phyloP scores from a whole-genome alignment of 1,284 basidiomycete genomes.

The Puccinia novopanici region DNA sequence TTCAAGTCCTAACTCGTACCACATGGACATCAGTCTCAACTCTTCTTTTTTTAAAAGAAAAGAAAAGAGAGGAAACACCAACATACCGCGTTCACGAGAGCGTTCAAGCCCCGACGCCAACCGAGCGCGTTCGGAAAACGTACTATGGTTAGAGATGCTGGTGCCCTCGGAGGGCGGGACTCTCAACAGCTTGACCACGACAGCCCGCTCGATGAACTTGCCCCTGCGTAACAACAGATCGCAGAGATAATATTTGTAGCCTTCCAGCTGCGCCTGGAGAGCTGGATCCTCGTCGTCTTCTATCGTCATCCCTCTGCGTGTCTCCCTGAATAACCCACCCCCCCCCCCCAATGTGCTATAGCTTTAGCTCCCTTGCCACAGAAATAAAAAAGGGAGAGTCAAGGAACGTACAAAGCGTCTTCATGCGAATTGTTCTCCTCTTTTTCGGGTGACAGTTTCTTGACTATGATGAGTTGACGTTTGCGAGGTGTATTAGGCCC shows the following conservation, averaged over 20 bases:
- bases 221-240: conserved; percentile 38
- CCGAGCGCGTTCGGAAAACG: conserved; percentile 11
- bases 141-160: neutral
- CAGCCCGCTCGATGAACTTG: conserved; percentile 24
- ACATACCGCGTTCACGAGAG: conserved; percentile 15
- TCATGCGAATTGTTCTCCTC: neutral
- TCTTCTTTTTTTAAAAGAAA: neutral
- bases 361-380: neutral
- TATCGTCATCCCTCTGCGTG: neutral
- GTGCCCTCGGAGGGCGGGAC: neutral
- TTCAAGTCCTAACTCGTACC: neutral
- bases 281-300: conserved; percentile 20
- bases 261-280: conserved; percentile 29
- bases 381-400: too few species aligned
- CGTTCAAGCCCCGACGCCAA: conserved; percentile 36
- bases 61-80: neutral
- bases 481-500: neutral
- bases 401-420: neutral
- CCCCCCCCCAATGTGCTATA: neutral
- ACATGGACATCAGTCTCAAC: neutral
- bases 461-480: neutral
- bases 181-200: conserved; percentile 41
- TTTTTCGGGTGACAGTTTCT: neutral
- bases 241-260: conserved; percentile 38
- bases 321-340: neutral